Evolutionary conservation across 306 rosid genomes (phyloP), one percentile per base, ranked within the genome.

Genomic region (Gastrolobium villosum): DNA sequence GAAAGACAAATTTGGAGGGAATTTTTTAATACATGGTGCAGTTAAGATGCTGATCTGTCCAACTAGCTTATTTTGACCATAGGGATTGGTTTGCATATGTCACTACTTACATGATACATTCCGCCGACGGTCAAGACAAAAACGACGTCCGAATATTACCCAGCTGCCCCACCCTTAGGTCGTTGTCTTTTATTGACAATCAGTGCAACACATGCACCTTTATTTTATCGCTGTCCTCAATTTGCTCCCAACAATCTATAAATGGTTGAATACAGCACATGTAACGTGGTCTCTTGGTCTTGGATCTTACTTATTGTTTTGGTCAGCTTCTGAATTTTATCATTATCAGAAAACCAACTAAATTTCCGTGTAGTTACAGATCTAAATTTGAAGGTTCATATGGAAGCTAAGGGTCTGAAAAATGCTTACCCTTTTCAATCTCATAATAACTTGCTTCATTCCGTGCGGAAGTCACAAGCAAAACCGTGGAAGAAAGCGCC

Each of bases 401-500:
- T 85, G 92, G 91, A 87, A 83, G 9, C 65, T 1, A 44, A 50
- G 48, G 44, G 5, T 10, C 2, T 50, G 9, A 70, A 78, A n/a
- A 77, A 54, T 15, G 59, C 36, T 71, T 37, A 35, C 36, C 70
- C 77, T 46, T 15, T 41, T 13, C 65, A 65, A 40, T 65, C 63
- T 40, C 54, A 77, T 61, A 13, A 77, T 61, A 13, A 76, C 2
- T 10, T 85, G 2, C 89, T 90, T 36, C 91, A 79, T 66, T 61
- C 91, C 0, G 89, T 90, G 43, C 41, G 81, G 15, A 90, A 88
- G 82, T n/a, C 88, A 28, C 70, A 76, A 1, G 49, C 83, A 2
- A 92, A 94, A 80, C 86, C 89, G 2, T 83, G 86, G 87, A 87
- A 84, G 88, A 94, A 89, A 79, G 66, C 75, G 1, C 86, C 93